These are phyloP conservation scores for Coelastrella sp. DNA, from an alignment of 139 green algal genomes.

Conservation along the genomic window DNA sequence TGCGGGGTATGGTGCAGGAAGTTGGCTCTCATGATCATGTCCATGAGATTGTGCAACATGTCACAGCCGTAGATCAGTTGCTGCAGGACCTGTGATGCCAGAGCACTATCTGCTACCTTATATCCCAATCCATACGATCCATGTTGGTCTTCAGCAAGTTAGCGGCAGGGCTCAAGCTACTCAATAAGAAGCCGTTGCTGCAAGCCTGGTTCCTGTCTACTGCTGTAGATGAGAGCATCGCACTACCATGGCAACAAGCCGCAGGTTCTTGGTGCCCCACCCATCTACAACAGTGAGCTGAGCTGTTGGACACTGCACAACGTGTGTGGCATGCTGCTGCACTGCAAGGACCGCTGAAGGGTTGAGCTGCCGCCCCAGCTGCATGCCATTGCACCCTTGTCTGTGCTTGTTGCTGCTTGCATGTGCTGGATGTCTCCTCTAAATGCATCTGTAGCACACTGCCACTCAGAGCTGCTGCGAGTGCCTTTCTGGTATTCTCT, in stretches of 20 bases:
- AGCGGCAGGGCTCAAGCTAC: slow-evolving; percentile 3
- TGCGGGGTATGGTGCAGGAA: too few species aligned
- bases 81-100: not conserved
- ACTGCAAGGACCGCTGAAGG: too few species aligned
- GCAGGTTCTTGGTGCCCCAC: not conserved
- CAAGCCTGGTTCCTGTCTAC: too few species aligned
- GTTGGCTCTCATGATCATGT: too few species aligned
- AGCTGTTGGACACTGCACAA: too few species aligned
- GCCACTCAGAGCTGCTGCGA: not conserved
- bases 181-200: not conserved
- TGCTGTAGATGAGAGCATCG: too few species aligned
- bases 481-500: not conserved
- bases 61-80: too few species aligned
- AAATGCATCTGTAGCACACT: not conserved
- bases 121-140: slow-evolving; percentile 23
- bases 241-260: not conserved
- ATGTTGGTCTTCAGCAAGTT: not conserved
- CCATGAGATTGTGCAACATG: too few species aligned
- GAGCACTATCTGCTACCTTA: slow-evolving; percentile 2
- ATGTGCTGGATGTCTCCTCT: not conserved
- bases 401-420: not conserved
- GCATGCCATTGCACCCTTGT: too few species aligned
- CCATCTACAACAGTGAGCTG: not conserved
- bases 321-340: too few species aligned
- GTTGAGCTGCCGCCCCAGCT: too few species aligned